These are phyloP conservation scores for Boeremia exigua DNA, from an alignment of 2,329 filamentous ascomycete genomes.

Conservation along the genomic window DNA sequence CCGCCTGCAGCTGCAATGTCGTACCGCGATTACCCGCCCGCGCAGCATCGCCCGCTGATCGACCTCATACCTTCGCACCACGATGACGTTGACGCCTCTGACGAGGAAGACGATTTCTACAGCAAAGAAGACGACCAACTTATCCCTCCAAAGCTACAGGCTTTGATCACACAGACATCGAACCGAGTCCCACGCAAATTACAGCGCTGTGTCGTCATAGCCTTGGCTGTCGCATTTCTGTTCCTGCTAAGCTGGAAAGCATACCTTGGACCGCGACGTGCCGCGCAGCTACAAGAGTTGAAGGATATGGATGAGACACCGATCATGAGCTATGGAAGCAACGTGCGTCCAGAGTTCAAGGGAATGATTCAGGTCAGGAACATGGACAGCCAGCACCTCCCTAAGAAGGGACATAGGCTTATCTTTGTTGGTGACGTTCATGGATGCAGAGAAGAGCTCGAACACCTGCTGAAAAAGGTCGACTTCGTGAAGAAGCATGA, in stretches of 20 bases:
- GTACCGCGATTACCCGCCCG: slow-evolving; percentile 29
- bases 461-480: slow-evolving; percentile 69
- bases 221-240: slow-evolving; percentile 36
- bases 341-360: slow-evolving; percentile 56
- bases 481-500: slow-evolving; percentile 66
- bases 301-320: slow-evolving; percentile 42
- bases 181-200: slow-evolving; percentile 44
- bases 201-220: slow-evolving; percentile 45
- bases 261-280: slow-evolving; percentile 46
- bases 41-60: slow-evolving; percentile 36
- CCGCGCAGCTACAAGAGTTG: slow-evolving; percentile 43
- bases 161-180: slow-evolving; percentile 30
- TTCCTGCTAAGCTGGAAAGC: slow-evolving; percentile 46
- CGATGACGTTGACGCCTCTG: slow-evolving; percentile 44
- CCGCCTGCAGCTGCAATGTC: slow-evolving; percentile 25
- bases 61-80: slow-evolving; percentile 37
- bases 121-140: slow-evolving; percentile 43
- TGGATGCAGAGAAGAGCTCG: slow-evolving; percentile 73
- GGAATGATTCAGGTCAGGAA: slow-evolving; percentile 58
- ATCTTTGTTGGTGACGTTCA: slow-evolving; percentile 92
- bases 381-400: slow-evolving; percentile 56
- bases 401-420: slow-evolving; percentile 63
- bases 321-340: slow-evolving; percentile 52
- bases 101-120: slow-evolving; percentile 49
- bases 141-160: slow-evolving; percentile 41